Evolutionary conservation across 495 filamentous ascomycete species (phyloP).

Genomic region (Platismatia glauca): DNA sequence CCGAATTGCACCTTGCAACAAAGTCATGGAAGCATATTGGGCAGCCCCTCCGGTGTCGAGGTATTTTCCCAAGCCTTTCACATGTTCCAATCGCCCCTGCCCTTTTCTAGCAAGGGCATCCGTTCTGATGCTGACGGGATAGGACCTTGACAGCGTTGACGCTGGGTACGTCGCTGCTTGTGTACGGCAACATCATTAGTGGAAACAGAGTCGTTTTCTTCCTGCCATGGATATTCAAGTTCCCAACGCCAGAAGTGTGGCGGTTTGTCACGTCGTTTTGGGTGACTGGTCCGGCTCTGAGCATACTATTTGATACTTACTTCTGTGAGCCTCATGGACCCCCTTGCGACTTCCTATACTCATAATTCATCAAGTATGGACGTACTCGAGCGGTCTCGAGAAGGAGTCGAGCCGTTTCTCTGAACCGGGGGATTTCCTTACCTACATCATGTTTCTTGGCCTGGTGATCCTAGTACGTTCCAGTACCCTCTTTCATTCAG

Average conservation of each 20-base stretch:
- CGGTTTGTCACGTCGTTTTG: conserved; percentile 63
- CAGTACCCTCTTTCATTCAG: conserved; percentile 7
- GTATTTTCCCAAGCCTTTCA: conserved; percentile 34
- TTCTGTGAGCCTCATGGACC: conserved; percentile 48
- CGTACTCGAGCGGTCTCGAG: conserved; percentile 56
- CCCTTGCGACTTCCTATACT: conserved; percentile 24
- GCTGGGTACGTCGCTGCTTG: conserved; percentile 52
- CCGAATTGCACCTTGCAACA: not conserved
- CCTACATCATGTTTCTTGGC: conserved; percentile 55
- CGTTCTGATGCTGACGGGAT: conserved; percentile 36
- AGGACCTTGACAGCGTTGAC: conserved; percentile 66
- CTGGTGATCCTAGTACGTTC: conserved; percentile 51
- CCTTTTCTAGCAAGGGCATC: not conserved
- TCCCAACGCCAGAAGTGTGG: conserved; percentile 59
- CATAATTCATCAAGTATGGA: conserved; percentile 46
- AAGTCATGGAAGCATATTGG: conserved; percentile 57
- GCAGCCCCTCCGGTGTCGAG: conserved; percentile 59
- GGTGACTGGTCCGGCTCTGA: conserved; percentile 52
- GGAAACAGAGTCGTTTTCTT: conserved; percentile 50
- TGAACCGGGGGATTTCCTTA: conserved; percentile 59
- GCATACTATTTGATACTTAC: conserved; percentile 74
- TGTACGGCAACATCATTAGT: conserved; percentile 51
- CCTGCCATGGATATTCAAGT: conserved; percentile 44
- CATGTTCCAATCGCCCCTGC: not conserved
- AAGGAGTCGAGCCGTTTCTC: conserved; percentile 49